Evolutionary conservation across 2,329 filamentous ascomycete genomes (phyloP).

Genomic region (Ophiocordyceps sinensis): DNA sequence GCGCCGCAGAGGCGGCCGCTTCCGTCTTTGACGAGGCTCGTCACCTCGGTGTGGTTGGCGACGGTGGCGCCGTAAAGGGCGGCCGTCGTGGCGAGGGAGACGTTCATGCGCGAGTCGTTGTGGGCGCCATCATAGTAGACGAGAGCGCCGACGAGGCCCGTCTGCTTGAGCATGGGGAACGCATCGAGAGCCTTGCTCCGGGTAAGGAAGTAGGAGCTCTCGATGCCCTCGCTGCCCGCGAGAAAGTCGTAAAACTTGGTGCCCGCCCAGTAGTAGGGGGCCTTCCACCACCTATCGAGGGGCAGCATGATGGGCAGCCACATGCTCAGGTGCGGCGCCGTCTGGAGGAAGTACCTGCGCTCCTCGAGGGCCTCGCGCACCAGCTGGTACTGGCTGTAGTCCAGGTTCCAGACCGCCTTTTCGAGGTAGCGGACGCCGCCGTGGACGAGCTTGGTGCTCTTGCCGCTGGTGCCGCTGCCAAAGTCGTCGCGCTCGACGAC

Average conservation of each 20-base stretch:
- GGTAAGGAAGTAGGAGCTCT: constrained; percentile 69
- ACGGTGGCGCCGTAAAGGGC: constrained; percentile 68
- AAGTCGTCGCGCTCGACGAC: constrained; percentile 80
- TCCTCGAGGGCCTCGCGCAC: constrained; percentile 72
- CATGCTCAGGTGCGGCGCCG: constrained; percentile 65
- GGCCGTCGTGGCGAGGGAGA: constrained; percentile 67
- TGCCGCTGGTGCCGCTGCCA: constrained; percentile 66
- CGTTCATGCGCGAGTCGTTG: constrained; percentile 81
- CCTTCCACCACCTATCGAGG: constrained; percentile 71
- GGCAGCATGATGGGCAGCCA: constrained; percentile 78
- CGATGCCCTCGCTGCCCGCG: constrained; percentile 68
- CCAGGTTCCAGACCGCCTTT: constrained; percentile 74
- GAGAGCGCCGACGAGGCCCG: constrained; percentile 59
- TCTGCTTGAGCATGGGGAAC: constrained; percentile 65
- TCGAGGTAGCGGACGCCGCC: constrained; percentile 75
- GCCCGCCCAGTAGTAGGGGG: constrained; percentile 56
- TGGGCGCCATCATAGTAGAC: constrained; percentile 82
- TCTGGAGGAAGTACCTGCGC: constrained; percentile 70
- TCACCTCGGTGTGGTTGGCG: constrained; percentile 71
- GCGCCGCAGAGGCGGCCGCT: constrained; percentile 57
- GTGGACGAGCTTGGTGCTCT: constrained; percentile 78
- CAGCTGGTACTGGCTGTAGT: constrained; percentile 69
- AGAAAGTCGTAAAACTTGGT: constrained; percentile 71
- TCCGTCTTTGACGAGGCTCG: constrained; percentile 55
- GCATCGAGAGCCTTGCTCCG: constrained; percentile 63